Conservation (phyloP, 306 rosid genomes). For the Alnus glutinosa region DNA sequence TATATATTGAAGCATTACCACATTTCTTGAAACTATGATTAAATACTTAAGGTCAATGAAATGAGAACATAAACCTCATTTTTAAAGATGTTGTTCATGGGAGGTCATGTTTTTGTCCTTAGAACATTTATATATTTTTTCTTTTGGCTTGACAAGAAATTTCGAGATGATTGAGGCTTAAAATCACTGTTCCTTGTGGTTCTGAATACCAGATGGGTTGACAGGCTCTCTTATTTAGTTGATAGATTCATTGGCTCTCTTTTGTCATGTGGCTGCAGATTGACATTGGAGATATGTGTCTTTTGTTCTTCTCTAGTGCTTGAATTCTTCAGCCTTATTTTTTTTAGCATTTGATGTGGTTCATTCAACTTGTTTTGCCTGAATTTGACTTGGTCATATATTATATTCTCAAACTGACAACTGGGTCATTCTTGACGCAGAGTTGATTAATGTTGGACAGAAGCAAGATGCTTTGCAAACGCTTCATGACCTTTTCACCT, state of each 20-base stretch:
- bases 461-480: conserved; percentile 94
- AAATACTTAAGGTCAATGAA: not conserved
- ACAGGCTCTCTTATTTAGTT: not conserved
- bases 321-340: not conserved
- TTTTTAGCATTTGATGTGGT: not conserved
- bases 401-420: not conserved
- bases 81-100: not conserved
- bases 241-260: not conserved
- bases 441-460: conserved; percentile 91
- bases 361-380: not conserved
- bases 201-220: not conserved
- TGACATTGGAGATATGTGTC: not conserved
- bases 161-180: not conserved
- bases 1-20: not conserved
- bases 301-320: conserved; percentile 1
- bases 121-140: not conserved
- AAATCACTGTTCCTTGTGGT: not conserved
- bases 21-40: conserved; percentile 2
- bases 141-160: not conserved
- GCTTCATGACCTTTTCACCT: conserved; percentile 88
- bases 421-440: conserved; percentile 40
- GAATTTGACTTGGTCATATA: not conserved
- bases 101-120: not conserved
- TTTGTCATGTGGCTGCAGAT: not conserved
- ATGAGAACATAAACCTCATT: not conserved